These are phyloP conservation scores for Haplographium delicatum DNA, from an alignment of 495 filamentous ascomycete genomes.

Conservation along the genomic window DNA sequence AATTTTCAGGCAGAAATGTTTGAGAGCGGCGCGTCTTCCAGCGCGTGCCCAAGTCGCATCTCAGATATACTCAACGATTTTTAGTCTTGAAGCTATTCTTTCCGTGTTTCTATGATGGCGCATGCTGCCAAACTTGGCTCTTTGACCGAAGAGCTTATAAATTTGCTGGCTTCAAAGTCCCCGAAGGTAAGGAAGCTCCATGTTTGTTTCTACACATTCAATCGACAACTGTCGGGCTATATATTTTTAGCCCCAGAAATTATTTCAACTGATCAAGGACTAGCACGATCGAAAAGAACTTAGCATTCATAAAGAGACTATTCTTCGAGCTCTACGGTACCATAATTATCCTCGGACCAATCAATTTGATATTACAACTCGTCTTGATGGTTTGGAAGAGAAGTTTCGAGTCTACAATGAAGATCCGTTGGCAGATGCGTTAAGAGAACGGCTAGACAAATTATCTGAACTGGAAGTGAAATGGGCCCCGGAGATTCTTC, in stretches of 20 bases:
- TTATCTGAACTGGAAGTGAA: slow-evolving; percentile 46
- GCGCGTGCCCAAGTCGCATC: not conserved
- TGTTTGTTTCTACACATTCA: not conserved
- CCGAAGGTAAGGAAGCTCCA: slow-evolving; percentile 15
- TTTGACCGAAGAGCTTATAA: slow-evolving; percentile 51
- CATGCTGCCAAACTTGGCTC: slow-evolving; percentile 40
- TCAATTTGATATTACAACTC: slow-evolving; percentile 76
- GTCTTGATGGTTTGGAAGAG: slow-evolving; percentile 77
- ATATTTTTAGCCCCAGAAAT: not conserved
- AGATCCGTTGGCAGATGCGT: slow-evolving; percentile 75
- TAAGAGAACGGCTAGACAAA: slow-evolving; percentile 57
- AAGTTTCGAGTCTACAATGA: slow-evolving; percentile 76
- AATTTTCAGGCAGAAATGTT: not conserved
- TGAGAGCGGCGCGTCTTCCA: not conserved
- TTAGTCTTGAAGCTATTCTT: not conserved
- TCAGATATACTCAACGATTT: not conserved
- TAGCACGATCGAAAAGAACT: slow-evolving; percentile 41
- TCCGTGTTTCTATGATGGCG: slow-evolving; percentile 43
- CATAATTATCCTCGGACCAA: slow-evolving; percentile 69
- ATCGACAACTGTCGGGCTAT: too few species aligned
- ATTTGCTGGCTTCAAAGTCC: slow-evolving; percentile 30
- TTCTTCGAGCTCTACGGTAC: slow-evolving; percentile 49
- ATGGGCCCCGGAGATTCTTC: slow-evolving; percentile 74
- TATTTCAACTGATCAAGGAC: not conserved
- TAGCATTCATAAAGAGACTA: slow-evolving; percentile 43